Conservation (phyloP, 202 grass and related monocot species). For the Cymbopogon flexuosus region DNA sequence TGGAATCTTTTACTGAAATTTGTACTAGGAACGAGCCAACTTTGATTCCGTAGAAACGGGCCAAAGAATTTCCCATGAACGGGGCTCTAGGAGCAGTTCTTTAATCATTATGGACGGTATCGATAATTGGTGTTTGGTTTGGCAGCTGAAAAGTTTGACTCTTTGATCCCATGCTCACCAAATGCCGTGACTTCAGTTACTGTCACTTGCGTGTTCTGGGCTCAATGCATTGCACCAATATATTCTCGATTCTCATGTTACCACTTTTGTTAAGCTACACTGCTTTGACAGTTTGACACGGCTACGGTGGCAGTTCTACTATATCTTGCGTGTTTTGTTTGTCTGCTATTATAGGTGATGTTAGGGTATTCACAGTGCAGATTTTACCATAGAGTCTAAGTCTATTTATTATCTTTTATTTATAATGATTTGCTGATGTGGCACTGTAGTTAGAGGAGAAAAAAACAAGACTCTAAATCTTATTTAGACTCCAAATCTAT, state of each 20-base stretch:
- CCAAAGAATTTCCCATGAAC: not conserved
- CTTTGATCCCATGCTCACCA: slow-evolving; percentile 10
- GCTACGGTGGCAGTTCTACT: not conserved
- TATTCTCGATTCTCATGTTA: not conserved
- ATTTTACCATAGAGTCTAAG: too few species aligned
- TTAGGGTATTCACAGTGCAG: too few species aligned
- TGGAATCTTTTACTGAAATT: not conserved
- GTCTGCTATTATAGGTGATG: not conserved
- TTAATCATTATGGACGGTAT: not conserved
- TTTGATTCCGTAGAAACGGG: not conserved
- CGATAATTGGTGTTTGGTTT: slow-evolving; percentile 15
- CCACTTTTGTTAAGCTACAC: not conserved
- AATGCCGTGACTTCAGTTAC: not conserved
- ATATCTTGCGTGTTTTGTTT: not conserved
- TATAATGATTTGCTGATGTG: too few species aligned
- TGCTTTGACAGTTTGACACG: not conserved
- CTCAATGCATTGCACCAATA: too few species aligned
- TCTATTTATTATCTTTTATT: too few species aligned
- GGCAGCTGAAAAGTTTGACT: slow-evolving; percentile 44
- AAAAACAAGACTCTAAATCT: too few species aligned
- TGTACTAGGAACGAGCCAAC: not conserved
- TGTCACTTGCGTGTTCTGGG: not conserved
- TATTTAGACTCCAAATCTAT: too few species aligned
- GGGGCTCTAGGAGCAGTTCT: slow-evolving; percentile 9
- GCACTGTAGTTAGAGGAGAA: too few species aligned